Base-by-base conservation (phyloP, 1,284 basidiomycete species). In the Tranzscheliella williamsii region DNA sequence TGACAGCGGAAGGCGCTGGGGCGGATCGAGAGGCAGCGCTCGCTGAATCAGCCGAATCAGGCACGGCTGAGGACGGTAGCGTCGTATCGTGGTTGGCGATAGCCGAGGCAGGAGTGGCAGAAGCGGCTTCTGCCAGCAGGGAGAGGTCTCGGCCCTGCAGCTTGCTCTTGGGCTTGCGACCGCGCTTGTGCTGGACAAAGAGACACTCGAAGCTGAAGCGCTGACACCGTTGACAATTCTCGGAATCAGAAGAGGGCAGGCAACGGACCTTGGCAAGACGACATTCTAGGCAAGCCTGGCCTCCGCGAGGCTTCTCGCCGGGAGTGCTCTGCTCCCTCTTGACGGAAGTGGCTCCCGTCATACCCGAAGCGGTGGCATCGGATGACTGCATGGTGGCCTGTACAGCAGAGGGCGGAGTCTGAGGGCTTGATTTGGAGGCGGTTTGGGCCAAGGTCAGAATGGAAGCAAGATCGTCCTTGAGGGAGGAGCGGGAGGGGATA, bases 201-300 rank as follows among this genome's bases (percentile, higher is more conserved):
- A 64, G 43, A n/a, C 61, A 64, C 11, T 64, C 61, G 21, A 64
- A 64, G 29, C 42, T 53, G 51, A 64, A 64, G 4, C 52, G 42
- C n/a, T 48, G 51, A 20, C 61, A 64, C n/a, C 61, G 42, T 31
- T 54, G 51, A 23, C 61, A 64, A 29, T 29, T 54, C 13, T 60
- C 55, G n/a, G 50, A 48, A 11, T 55, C 55, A 21, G 52, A 43
- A 9, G 55, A 54, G 20, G 61, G 34, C 2, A 64, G 42, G 30
- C 61, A 64, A 1, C 55, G 50, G 21, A 64, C 61, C 33, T 63
- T 63, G 36, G 60, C 53, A 5, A 63, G 35, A 30, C 60, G 53
- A 35, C 60, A 63, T 24, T 63, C 60, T 35, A 63, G 60, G 40
- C 60, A 63, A 11, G 60, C 60, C 37, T 63, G 60, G n/a, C 60